Percentiles rank a stretch among this genome's conserved stretches.
Conservation (phyloP, 345 rosid species). For the Lenwebbia sp. region DNA sequence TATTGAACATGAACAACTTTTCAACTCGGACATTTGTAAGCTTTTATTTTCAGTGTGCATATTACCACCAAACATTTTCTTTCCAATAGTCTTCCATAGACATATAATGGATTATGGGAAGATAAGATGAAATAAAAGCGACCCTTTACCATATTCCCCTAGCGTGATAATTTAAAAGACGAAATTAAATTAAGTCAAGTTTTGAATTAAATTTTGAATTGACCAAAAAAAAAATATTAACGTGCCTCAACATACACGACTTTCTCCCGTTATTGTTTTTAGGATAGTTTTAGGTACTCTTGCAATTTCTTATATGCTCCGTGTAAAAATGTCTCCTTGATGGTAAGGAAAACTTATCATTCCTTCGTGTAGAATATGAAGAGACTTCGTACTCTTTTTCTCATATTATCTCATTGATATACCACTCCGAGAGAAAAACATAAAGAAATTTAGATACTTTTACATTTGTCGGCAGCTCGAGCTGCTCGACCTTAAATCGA, state of each 20-base stretch:
- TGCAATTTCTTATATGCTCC: too few relatives aligned
- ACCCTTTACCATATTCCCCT: background rate
- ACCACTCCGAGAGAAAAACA: background rate
- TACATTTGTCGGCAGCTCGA: too few relatives aligned
- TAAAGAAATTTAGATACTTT: too few relatives aligned
- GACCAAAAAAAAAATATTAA: background rate
- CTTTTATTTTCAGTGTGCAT: background rate
- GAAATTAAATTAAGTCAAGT: background rate
- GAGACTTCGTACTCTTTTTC: background rate
- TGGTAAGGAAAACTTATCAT: background rate
- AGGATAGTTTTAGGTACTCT: too few relatives aligned
- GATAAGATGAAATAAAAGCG: background rate
- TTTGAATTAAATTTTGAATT: background rate
- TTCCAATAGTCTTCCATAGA: accelerated
- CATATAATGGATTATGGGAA: background rate
- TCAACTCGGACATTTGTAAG: background rate
- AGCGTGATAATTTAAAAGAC: background rate
- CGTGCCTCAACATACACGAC: background rate
- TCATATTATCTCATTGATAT: background rate
- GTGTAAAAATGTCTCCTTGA: background rate
- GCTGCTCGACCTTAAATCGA: too few relatives aligned
- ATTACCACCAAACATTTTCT: background rate
- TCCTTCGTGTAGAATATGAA: background rate
- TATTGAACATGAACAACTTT: background rate
- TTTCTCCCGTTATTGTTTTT: background rate